phyloP scores from a whole-genome alignment of 2,329 filamentous ascomycete genomes.

The Cladobotryum mycophilum region DNA sequence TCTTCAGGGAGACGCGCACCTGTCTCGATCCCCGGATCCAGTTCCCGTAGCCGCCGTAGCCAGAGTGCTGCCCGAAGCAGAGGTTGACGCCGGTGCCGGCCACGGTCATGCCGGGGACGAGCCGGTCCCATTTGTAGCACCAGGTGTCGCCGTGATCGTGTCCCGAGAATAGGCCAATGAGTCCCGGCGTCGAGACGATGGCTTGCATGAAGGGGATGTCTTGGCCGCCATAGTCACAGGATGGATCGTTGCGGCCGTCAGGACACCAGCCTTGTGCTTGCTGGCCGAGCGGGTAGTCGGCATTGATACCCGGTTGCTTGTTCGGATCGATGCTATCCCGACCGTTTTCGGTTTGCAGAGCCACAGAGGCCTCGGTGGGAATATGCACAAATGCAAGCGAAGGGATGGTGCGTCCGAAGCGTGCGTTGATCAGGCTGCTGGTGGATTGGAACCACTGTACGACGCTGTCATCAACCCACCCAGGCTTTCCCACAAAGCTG shows the following conservation, averaged over 20 bases:
- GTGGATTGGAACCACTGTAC: constrained; percentile 39
- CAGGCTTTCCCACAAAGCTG: constrained; percentile 28
- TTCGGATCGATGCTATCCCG: constrained; percentile 26
- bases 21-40: constrained; percentile 58
- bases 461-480: constrained; percentile 41
- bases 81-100: constrained; percentile 40
- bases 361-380: constrained; percentile 36
- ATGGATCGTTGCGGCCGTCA: constrained; percentile 31
- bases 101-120: constrained; percentile 27
- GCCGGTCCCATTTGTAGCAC: constrained; percentile 45
- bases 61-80: constrained; percentile 59
- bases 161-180: constrained; percentile 55
- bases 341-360: constrained; percentile 29
- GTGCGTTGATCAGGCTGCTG: constrained; percentile 22
- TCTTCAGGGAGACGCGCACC: constrained; percentile 40
- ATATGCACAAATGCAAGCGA: constrained; percentile 46
- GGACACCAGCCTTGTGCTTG: constrained; percentile 41
- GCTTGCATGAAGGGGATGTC: constrained; percentile 60
- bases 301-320: constrained; percentile 39
- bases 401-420: constrained; percentile 32
- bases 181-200: constrained; percentile 44
- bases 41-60: constrained; percentile 63
- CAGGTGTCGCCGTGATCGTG: constrained; percentile 61
- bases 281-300: constrained; percentile 34
- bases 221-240: constrained; percentile 40